phyloP scores from a whole-genome alignment of 2,329 filamentous ascomycete genomes.

The Penicillium olsonii region DNA sequence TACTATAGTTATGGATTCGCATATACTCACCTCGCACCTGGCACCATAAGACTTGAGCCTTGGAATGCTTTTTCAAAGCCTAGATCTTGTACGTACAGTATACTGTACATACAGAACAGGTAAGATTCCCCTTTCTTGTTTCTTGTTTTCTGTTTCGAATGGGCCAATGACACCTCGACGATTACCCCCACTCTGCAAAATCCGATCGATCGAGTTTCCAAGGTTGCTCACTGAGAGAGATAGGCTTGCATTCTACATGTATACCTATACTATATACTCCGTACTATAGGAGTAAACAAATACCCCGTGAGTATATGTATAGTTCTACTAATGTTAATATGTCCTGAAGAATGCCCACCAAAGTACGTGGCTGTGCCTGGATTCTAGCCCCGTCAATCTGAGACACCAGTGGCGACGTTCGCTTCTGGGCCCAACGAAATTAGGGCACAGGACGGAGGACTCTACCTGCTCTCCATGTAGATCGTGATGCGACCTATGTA shows the following conservation, averaged over 20 bases:
- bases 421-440: neutral
- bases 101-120: neutral
- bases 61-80: too few relatives aligned
- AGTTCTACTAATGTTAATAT: too few relatives aligned
- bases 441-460: too few relatives aligned
- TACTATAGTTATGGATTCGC: too few relatives aligned
- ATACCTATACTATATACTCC: too few relatives aligned
- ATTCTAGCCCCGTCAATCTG: neutral
- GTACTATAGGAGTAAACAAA: too few relatives aligned
- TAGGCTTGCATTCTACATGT: too few relatives aligned
- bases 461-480: too few relatives aligned
- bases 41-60: too few relatives aligned
- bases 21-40: too few relatives aligned
- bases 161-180: neutral
- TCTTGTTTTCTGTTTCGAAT: neutral
- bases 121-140: neutral
- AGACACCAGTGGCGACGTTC: constrained; percentile 2
- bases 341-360: neutral
- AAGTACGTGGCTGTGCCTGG: neutral
- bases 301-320: too few relatives aligned
- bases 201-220: neutral
- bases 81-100: neutral
- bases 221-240: too few relatives aligned
- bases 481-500: neutral
- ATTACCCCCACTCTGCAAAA: constrained; percentile 1